Conservation (phyloP, 192 early-diverging fungal genomes). For the Coemansia furcata region DNA sequence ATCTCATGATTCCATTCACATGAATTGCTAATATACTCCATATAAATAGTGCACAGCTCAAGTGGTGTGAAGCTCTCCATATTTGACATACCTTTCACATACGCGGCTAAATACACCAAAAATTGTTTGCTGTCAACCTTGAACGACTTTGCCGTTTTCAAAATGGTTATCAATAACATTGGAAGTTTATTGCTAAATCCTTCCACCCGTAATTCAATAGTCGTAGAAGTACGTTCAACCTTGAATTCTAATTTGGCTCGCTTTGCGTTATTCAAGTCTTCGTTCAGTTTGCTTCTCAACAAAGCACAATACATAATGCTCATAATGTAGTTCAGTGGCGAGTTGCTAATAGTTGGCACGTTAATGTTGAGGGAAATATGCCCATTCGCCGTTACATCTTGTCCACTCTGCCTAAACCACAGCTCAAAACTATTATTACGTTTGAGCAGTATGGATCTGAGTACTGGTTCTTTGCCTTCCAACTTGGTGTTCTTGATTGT, state of each 20-base stretch:
- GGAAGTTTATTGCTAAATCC: neutral
- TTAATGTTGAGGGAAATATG: slow-evolving; percentile 56
- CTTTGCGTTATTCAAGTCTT: slow-evolving; percentile 58
- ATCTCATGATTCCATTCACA: neutral
- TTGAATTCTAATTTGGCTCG: neutral
- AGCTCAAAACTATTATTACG: slow-evolving; percentile 50
- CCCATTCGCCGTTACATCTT: slow-evolving; percentile 78
- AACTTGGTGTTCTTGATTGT: neutral
- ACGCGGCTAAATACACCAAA: neutral
- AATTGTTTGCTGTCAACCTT: neutral
- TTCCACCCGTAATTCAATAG: slow-evolving; percentile 30
- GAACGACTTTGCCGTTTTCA: neutral
- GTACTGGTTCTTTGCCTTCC: neutral
- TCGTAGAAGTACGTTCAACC: slow-evolving; percentile 55
- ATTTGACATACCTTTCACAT: neutral
- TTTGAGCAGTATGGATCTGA: slow-evolving; percentile 13
- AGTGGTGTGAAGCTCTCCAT: neutral
- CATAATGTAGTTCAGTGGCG: slow-evolving; percentile 70
- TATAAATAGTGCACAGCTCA: neutral
- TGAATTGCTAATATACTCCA: neutral
- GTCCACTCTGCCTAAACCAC: slow-evolving; percentile 92
- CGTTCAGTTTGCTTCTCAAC: slow-evolving; percentile 89
- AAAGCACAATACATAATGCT: slow-evolving; percentile 79
- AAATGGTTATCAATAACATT: neutral
- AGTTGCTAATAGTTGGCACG: slow-evolving; percentile 83